Evolutionary conservation across 148 eudicot genomes (phyloP), one percentile per base, ranked within the genome.

Genomic region (Diospyros kaki): DNA sequence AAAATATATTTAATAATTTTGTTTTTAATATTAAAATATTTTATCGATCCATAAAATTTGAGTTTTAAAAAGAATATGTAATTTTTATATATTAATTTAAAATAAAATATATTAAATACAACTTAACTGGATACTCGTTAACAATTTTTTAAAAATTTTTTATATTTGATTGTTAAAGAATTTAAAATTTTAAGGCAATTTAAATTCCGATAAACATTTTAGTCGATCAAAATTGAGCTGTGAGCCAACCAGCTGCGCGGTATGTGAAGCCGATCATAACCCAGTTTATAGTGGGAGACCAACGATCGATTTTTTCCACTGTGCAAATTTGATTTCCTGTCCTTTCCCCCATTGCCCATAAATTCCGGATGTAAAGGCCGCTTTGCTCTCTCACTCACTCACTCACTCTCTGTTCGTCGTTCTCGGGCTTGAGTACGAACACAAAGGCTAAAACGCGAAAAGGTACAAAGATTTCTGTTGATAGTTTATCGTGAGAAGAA

Each of bases 251-350:
- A 6, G 1, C 9, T n/a, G 6, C 52, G n/a, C 11, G 4, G 2
- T 4, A 15, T 0, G 48, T 41, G 2, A 14, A 48, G 8, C 28
- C 7, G 7, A 55, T 56, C 66, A 28, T 63, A 12, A 28, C 61
- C 42, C 81, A 6, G 5, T 3, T 39, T 42, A 6, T 58, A 72
- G 66, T 80, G 84, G 72, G 46, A 17, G 52, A 69, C 76, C 69
- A 86, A 86, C 89, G 89, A 87, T 86, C 84, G 79, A 72, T 2
- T 50, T 8, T 58, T 28, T 28, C 28, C 28, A 0, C 28, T 28
- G 28, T 28, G 0, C 28, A 28, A 28, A 28, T 28, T 28, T 28
- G 28, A 28, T 28, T 28, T 28, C 28, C 0, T 28, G 28, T 28
- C 28, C 28, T 28, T 28, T 28, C 28, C 0, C 0, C 28, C 28